Evolutionary conservation across 495 filamentous ascomycete species (phyloP).

Genomic region (Penicillium lividum): DNA sequence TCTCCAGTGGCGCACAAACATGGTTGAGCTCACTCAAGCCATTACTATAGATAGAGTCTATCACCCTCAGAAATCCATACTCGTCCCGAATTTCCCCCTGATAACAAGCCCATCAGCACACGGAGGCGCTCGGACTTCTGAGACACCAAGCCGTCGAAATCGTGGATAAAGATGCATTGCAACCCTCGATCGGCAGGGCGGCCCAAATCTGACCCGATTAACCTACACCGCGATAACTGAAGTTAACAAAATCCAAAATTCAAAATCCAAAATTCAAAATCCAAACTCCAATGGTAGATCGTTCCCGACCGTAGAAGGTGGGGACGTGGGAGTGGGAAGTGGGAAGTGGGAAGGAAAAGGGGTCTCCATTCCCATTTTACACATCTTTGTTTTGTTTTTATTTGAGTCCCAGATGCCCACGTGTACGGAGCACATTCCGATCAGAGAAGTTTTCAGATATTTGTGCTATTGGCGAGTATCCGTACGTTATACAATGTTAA

Average conservation of each 20-base stretch:
- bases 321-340: not conserved
- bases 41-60: conserved; percentile 3
- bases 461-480: too few relatives aligned
- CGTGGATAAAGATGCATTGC: not conserved
- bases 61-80: not conserved
- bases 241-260: too few relatives aligned
- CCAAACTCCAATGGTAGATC: conserved; percentile 5
- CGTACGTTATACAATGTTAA: too few relatives aligned
- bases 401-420: not conserved
- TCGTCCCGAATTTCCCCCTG: not conserved
- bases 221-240: not conserved
- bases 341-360: not conserved
- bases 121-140: not conserved
- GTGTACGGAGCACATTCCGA: not conserved
- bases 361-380: not conserved
- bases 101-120: conserved; percentile 3
- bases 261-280: too few relatives aligned
- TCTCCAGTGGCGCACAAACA: conserved; percentile 2
- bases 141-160: not conserved
- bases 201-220: conserved; percentile 3
- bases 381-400: not conserved
- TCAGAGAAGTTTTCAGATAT: not conserved
- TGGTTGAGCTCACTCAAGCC: not conserved
- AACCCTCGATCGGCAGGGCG: not conserved
- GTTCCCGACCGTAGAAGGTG: conserved; percentile 14